Evolutionary conservation across 805 yeast species (phyloP), one percentile per base, ranked within the genome.

Genomic region (Saccharomycopsis javanensis): DNA sequence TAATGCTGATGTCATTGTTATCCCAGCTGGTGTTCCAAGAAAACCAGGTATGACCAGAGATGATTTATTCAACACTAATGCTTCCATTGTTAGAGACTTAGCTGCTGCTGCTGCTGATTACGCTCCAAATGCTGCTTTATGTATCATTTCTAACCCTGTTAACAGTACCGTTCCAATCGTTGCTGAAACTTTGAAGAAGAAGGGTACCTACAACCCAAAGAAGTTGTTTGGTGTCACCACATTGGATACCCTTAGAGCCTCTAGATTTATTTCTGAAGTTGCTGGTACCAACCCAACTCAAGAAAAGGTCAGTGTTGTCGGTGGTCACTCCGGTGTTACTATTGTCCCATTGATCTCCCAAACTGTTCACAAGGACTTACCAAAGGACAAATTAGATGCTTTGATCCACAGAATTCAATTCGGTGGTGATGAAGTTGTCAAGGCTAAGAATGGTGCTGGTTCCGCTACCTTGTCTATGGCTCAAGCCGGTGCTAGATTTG

Each of bases 1-100:
- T 55, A 90, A 84, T 53, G 81, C 96, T 55, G 95, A 90, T 66
- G 83, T 91, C 60, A 91, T 91, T 55, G 80, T 91, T 59, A 88
- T 91, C 70, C 91, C 92, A 65, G 94, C 94, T 50, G 94, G 94
- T 75, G 89, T 86, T 60, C 92, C 94, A 71, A 81, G 94, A 77
- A 86, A 86, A 72, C 91, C 91, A 62, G 94, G 94, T 67, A 86
- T 86, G 92, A 83, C 92, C 65, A 80, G 94, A 74, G 92, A 85
- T 71, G 94, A 86, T 71, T 77, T 86, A 70, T 86, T 86, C 79
- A 82, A 83, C 75, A 85, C 88, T 74, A 86, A 86, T 68, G 94
- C 92, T 45, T 83, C 87, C 33, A 86, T 86, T 71, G 89, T 86
- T 59, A 79, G 87, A 73, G 86, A 83, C 70, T 78, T 86, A 71